Evolutionary conservation across 768 basidiomycete genomes (phyloP).

Genomic region (Pulveroboletus sp.): DNA sequence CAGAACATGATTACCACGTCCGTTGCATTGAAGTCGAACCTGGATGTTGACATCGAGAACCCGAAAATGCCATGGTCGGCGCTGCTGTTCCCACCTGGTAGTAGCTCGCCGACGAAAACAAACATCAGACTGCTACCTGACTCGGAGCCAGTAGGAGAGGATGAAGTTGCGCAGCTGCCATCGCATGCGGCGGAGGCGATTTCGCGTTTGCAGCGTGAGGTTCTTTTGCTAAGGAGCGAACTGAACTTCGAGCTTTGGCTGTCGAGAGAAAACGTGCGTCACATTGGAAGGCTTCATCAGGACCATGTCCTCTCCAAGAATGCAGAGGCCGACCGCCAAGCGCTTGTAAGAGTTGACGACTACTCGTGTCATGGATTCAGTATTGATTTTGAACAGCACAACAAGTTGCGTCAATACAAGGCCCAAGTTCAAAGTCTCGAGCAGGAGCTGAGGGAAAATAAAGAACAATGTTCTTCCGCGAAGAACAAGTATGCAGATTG

Average conservation of each 20-base stretch:
- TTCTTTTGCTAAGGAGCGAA: conserved; percentile 71
- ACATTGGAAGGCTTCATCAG: conserved; percentile 76
- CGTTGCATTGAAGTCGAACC: conserved; percentile 65
- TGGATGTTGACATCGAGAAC: conserved; percentile 57
- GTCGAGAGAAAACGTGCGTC: conserved; percentile 73
- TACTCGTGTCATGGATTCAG: background rate
- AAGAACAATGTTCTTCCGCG: conserved; percentile 63
- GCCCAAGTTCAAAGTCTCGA: conserved; percentile 63
- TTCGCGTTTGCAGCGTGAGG: conserved; percentile 68
- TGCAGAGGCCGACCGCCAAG: conserved; percentile 79
- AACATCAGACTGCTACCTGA: conserved; percentile 18
- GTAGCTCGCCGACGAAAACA: conserved; percentile 26
- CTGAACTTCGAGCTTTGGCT: conserved; percentile 85
- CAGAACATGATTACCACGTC: conserved; percentile 73
- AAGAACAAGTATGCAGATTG: conserved; percentile 82
- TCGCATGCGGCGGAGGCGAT: conserved; percentile 61
- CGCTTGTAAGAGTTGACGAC: conserved; percentile 50
- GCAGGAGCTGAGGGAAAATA: conserved; percentile 67
- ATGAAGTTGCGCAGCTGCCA: conserved; percentile 31
- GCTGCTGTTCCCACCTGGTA: conserved; percentile 37
- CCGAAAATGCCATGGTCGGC: conserved; percentile 51
- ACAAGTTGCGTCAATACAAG: conserved; percentile 76
- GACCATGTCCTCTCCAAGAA: conserved; percentile 68
- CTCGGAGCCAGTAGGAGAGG: conserved; percentile 1
- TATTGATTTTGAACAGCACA: conserved; percentile 50